Base-by-base conservation (phyloP, 148 eudicot species). In the Nyssa sinensis region DNA sequence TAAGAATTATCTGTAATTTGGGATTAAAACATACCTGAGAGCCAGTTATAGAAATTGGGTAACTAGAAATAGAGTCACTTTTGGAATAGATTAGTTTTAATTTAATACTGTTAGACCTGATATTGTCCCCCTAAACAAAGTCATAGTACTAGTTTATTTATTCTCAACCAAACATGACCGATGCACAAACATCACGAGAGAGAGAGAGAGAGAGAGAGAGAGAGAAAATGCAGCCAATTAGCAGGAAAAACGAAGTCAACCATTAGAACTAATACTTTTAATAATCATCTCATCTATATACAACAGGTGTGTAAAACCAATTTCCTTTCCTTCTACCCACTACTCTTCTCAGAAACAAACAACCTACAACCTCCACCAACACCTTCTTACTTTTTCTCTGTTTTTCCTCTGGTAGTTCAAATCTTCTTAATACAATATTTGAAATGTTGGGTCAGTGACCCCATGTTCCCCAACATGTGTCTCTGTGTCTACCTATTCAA, bases 381-480 rank as follows among this genome's bases (percentile, higher is more conserved):
- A 55, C 10, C 63, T 74, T 44, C 67, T 33, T 70, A 14, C 32
- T 33, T 28, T 35, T 23, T 27, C 12, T 35, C 12, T 19, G 14
- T 24, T 55, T 64, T 37, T 62, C 62, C 33, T 65, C 39, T 30
- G 25, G 65, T 63, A 62, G 64, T 60, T 70, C 67, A 75, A 58
- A 81, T 67, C 80, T 34, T 78, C 51, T 10, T 12, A 32, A 30
- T 17, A 60, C 47, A 63, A 59, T 47, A 71, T 73, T 71, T 75
- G 73, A 62, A 80, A 72, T 58, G 69, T 75, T 67, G 80, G 32
- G 39, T 53, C n/a, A 79, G 59, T 31, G 70, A 69, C 82, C 70
- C 63, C 62, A 7, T 34, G 28, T 49, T 35, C 32, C 37, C 72
- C 75, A 57, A 64, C 57, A 47, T 72, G 24, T 66, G 63, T 67